Conservation (phyloP, 2,329 filamentous ascomycete species). For the Cercospora berteroae region DNA sequence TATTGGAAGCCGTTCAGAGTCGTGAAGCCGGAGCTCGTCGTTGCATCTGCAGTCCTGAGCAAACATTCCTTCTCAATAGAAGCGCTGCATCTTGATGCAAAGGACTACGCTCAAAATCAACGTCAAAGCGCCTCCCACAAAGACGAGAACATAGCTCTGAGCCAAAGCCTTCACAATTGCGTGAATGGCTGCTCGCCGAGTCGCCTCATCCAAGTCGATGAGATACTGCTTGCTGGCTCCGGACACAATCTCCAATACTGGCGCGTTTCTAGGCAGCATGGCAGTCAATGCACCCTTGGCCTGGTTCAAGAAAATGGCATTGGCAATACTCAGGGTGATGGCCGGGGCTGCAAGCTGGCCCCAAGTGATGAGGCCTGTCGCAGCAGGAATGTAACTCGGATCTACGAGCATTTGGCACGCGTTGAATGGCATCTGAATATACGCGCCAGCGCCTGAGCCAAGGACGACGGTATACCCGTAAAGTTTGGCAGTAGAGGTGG, state of each 20-base stretch:
- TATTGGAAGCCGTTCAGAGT: neutral
- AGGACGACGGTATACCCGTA: constrained; percentile 20
- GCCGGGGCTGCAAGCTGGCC: constrained; percentile 13
- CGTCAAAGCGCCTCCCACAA: constrained; percentile 13
- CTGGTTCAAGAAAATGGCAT: constrained; percentile 14
- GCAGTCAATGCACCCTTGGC: neutral
- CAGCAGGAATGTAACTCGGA: constrained; percentile 2
- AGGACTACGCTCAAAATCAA: constrained; percentile 8
- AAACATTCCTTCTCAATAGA: neutral
- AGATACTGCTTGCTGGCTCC: constrained; percentile 10
- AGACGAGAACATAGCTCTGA: constrained; percentile 13
- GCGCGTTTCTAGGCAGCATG: constrained; percentile 1
- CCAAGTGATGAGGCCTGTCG: constrained; percentile 13
- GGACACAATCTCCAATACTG: constrained; percentile 4
- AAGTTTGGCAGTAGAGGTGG: constrained; percentile 13
- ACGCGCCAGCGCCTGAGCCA: constrained; percentile 14
- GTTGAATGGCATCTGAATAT: constrained; percentile 14
- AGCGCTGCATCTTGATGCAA: constrained; percentile 6
- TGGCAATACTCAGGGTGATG: constrained; percentile 15
- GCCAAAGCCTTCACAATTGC: constrained; percentile 11
- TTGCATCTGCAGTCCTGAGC: neutral
- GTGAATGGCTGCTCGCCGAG: constrained; percentile 7
- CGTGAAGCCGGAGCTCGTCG: neutral
- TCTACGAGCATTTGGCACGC: constrained; percentile 6
- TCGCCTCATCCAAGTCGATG: constrained; percentile 1